Percentiles rank a stretch among this genome's conserved stretches.
phyloP scores from a whole-genome alignment of 176 grass and related monocot species.

The Ananas comosus region DNA sequence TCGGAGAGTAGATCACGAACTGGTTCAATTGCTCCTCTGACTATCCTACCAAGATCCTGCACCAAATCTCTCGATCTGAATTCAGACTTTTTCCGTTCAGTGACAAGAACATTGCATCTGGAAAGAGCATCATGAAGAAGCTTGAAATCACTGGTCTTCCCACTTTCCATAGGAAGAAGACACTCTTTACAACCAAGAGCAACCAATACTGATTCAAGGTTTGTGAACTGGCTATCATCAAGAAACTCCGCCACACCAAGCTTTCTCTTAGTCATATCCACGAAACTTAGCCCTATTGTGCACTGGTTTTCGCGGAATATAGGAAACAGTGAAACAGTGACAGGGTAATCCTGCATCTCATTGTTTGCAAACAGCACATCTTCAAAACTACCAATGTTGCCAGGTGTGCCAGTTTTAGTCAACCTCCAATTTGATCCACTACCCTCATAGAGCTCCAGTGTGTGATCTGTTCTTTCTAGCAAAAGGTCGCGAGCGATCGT shows the following conservation, averaged over 20 bases:
- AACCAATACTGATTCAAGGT: slow-evolving; percentile 81
- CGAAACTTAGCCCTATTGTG: slow-evolving; percentile 74
- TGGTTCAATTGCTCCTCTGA: slow-evolving; percentile 82
- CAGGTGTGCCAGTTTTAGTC: slow-evolving; percentile 86
- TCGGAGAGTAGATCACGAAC: slow-evolving; percentile 77
- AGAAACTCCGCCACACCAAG: slow-evolving; percentile 83
- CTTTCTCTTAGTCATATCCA: slow-evolving; percentile 78
- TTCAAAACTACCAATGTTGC: slow-evolving; percentile 94
- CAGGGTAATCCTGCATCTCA: slow-evolving; percentile 89
- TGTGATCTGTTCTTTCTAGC: slow-evolving; percentile 76
- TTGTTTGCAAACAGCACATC: slow-evolving; percentile 97
- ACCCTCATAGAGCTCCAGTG: slow-evolving; percentile 86
- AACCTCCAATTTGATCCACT: slow-evolving; percentile 87
- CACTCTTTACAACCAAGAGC: slow-evolving; percentile 94
- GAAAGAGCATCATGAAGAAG: slow-evolving; percentile 56
- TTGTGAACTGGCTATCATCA: slow-evolving; percentile 86
- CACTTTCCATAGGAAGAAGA: slow-evolving; percentile 68
- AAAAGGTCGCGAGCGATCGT: slow-evolving; percentile 82
- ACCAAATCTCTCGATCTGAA: slow-evolving; percentile 84
- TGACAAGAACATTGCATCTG: slow-evolving; percentile 70
- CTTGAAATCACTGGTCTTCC: slow-evolving; percentile 62
- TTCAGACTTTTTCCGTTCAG: slow-evolving; percentile 73
- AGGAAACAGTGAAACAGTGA: slow-evolving; percentile 69
- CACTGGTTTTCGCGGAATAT: slow-evolving; percentile 58
- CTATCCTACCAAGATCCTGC: slow-evolving; percentile 86